Evolutionary conservation across 2,329 filamentous ascomycete genomes (phyloP), one percentile per base, ranked within the genome.

Genomic region (Cladophialophora carrionii): DNA sequence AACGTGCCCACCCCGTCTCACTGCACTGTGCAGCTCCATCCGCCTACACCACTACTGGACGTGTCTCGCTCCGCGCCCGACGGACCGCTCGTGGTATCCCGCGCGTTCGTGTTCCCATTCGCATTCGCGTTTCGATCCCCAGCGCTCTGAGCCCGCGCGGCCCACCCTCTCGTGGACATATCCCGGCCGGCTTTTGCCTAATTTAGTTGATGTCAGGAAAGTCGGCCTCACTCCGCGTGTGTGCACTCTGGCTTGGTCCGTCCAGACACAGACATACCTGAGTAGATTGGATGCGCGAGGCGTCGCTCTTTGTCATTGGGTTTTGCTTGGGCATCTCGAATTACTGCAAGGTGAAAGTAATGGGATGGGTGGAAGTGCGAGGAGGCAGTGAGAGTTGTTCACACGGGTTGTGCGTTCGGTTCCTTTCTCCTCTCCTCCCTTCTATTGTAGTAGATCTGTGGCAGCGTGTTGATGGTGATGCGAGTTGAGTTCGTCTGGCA

Each of bases 161-260:
- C 4, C 8, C 32, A 54, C 9, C 51, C 14, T 54, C 14, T 2
- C 2, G 1, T 24, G 26, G 51, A 29, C 26, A 54, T 54, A 7
- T 54, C 51, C 20, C 29, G 51, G 17, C 51, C 51, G 20, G 22
- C 51, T 54, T 54, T 54, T 54, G 51, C 51, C 51, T 54, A 24
- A 22, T 7, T 9, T 31, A 12, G n/a, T n/a, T n/a, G n/a, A n/a
- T n/a, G 3, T 29, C 20, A 31, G 29, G 4, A 9, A 24, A 29
- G 26, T 29, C 26, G 6, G 3, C 26, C 26, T 29, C 26, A 29
- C 26, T 29, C 26, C 6, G 26, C 26, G 26, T 29, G 34, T 41
- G 14, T 17, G 34, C 4, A 17, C 14, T 41, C 4, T 12, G 37
- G 17, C 37, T 41, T 6, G 32, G 3, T 4, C 32, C 7, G 26